Percentiles rank a stretch among this genome's conserved stretches.
Conservation (phyloP, 495 filamentous ascomycete species). For the Aspergillus wentii region DNA sequence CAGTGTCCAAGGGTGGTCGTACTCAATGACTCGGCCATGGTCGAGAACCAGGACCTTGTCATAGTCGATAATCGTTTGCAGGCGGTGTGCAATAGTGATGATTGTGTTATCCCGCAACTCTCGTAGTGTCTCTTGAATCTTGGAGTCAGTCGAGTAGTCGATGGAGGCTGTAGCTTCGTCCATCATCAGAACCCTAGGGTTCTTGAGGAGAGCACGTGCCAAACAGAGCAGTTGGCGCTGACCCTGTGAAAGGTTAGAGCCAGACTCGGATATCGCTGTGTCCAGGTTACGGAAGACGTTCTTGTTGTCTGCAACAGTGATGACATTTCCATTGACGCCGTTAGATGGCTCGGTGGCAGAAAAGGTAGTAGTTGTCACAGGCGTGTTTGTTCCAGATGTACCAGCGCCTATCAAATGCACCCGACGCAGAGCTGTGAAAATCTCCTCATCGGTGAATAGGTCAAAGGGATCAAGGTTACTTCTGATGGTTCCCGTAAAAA, state of each 20-base stretch:
- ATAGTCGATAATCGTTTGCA: constrained; percentile 96
- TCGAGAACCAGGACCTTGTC: constrained; percentile 98
- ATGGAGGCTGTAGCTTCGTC: constrained; percentile 98
- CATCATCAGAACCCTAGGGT: constrained; percentile 91
- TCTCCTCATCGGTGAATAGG: constrained; percentile 85
- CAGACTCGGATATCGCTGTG: constrained; percentile 83
- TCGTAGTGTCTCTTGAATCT: constrained; percentile 93
- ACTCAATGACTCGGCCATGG: constrained; percentile 83
- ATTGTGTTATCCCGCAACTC: constrained; percentile 84
- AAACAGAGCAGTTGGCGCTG: constrained; percentile 95
- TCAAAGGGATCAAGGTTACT: constrained; percentile 94
- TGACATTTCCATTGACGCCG: constrained; percentile 13
- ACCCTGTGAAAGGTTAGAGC: constrained; percentile 93
- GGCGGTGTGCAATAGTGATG: constrained; percentile 95
- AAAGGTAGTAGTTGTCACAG: constrained; percentile 32
- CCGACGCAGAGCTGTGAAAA: constrained; percentile 82
- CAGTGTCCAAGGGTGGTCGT: constrained; percentile 77
- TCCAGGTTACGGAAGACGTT: constrained; percentile 90
- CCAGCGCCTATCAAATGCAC: constrained; percentile 79
- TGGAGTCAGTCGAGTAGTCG: constrained; percentile 91
- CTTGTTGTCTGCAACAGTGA: constrained; percentile 62
- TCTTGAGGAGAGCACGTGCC: constrained; percentile 87
- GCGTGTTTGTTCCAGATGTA: constrained; percentile 41
- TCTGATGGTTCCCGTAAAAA: constrained; percentile 94
- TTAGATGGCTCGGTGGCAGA: constrained; percentile 17